Evolutionary conservation across 2,329 filamentous ascomycete species (phyloP), one percentile per base, ranked within the genome.

Genomic region (Epichloe bromicola): DNA sequence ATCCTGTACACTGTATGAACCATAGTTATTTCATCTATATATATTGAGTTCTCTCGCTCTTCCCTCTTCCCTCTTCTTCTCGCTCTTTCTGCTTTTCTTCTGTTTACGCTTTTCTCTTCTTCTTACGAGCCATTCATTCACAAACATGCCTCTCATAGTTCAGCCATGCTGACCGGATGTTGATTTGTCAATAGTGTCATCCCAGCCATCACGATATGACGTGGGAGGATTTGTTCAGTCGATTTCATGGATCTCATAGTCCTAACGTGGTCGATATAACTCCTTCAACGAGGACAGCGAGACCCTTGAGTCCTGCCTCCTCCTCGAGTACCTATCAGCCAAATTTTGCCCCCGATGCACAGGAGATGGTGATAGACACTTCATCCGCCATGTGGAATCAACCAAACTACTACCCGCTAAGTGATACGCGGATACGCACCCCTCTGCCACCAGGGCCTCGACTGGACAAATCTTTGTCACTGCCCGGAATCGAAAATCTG

Each of bases 171-270:
- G 26, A 30, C 1, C 14, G 17, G 30, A 15, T 11, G 19, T 50
- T 38, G 46, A 52, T 34, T 30, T 36, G 36, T 51, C 41, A 17
- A 30, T 67, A 78, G 77, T 81, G 78, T 60, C 75, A 80, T 57
- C 77, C 78, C 14, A 75, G 71, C 56, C 78, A 81, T 60, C 77
- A 79, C 56, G 74, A 74, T 56, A 75, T 79, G 75, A 78, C 74
- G 11, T 81, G 77, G 76, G 76, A 79, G 60, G 76, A 80, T 54
- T 74, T 77, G 15, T 68, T 74, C 45, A 68, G 66, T 58, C 79
- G 78, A 57, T 80, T 77, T 51, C 66, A 70, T 63, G 70, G 72
- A 52, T 72, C 74, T 40, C 70, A 74, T 51, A 79, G 75, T 56
- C 74, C 76, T 34, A 65, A 63, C 30, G 66, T 75, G 45, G 74